Base-by-base conservation (phyloP, 2,329 filamentous ascomycete species). In the Massarina eburnea region DNA sequence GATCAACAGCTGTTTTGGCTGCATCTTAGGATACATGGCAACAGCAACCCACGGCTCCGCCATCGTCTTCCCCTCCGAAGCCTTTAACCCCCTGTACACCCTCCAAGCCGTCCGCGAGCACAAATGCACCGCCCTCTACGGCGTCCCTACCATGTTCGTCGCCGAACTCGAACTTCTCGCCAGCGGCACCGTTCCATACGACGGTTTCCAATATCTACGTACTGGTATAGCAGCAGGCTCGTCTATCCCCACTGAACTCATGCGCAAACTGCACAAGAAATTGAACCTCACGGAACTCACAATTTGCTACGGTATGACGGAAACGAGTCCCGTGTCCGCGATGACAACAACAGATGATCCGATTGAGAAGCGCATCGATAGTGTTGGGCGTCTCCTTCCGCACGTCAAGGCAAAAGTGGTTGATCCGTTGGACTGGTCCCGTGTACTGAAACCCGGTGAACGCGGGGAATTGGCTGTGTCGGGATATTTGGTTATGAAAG, bases 271-370 rank as follows among this genome's bases (percentile, higher is more conserved):
- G 6, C 87, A 92, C 67, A 78, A 78, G 19, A 78, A 75, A 1
- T 76, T 97, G 8, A 94, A 94, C 39, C 74, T 97, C 15, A 81
- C 79, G 0, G 88, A 95, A 45, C 73, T 97, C 18, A 92, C 91
- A 0, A 96, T 96, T 53, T 96, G 91, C 76, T 97, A 96, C 69
- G 91, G 91, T 50, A 95, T 95, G 91, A 96, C 91, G 1, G 91
- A 96, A 72, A 96, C 91, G 1, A 80, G 78, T 39, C 87, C 87
- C 32, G 87, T 89, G 3, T 70, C 64, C 37, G 82, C 81, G 53
- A 96, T 96, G 91, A 96, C 91, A 0, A 77, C 82, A 0, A 91
- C 89, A 0, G 72, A 80, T 15, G 91, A 96, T 63, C 84, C 89
- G 0, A 74, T 89, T 2, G 79, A 80, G 29, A 88, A 87, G 70